These are phyloP conservation scores for Syzygium aromaticum DNA, from an alignment of 345 rosid species.

Conservation along the genomic window DNA sequence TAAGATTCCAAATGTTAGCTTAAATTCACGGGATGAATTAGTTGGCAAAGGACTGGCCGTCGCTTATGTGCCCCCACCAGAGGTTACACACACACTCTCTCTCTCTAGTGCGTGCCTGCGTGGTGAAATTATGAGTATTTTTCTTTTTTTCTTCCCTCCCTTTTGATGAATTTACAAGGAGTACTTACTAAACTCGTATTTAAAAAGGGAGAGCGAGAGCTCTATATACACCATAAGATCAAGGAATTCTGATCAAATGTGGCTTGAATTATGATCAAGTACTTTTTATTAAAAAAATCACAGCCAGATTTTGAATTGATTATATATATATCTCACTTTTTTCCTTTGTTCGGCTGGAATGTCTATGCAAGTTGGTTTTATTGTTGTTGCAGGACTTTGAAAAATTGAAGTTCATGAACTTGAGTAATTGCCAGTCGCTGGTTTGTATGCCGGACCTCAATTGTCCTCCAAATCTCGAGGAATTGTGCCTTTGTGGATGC, in stretches of 20 bases:
- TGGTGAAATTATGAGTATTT: accelerated
- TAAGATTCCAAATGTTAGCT: neutral
- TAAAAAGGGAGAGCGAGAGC: too few species aligned
- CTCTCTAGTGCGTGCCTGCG: too few species aligned
- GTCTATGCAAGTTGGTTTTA: neutral
- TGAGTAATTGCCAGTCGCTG: neutral
- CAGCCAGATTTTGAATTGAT: neutral
- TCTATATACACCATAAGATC: too few species aligned
- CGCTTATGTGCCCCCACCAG: neutral
- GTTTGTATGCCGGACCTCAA: neutral
- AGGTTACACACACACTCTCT: neutral
- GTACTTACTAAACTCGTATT: too few species aligned
- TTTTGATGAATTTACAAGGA: neutral
- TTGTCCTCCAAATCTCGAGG: neutral
- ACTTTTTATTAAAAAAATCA: too few species aligned
- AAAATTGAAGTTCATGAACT: neutral
- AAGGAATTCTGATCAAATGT: too few species aligned
- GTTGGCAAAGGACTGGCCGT: neutral
- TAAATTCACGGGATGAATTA: too few species aligned
- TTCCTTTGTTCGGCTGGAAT: too few species aligned
- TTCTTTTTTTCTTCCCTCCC: too few species aligned
- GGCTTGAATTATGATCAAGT: too few species aligned
- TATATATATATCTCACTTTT: neutral
- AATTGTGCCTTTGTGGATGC: neutral
- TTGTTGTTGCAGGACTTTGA: neutral